Percentiles rank a stretch among this genome's conserved stretches.
phyloP scores from a whole-genome alignment of 2,329 filamentous ascomycete species.

The Neonectria hederae region DNA sequence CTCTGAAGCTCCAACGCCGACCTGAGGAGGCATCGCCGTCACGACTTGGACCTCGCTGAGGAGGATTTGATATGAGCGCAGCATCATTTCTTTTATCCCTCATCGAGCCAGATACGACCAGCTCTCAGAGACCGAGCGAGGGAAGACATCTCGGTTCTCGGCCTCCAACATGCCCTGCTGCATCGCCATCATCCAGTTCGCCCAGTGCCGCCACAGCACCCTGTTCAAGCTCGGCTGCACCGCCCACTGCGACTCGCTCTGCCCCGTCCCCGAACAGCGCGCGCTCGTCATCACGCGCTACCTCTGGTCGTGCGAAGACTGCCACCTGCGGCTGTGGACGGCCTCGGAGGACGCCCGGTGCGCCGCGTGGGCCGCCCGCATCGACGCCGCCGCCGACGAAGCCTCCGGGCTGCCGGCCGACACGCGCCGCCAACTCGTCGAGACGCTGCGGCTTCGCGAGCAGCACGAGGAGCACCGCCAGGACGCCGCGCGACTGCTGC shows the following conservation, averaged over 20 bases:
- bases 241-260: conserved; percentile 36
- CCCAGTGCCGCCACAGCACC: conserved; percentile 39
- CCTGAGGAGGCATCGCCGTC: not conserved
- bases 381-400: not conserved
- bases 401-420: not conserved
- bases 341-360: conserved; percentile 19
- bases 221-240: conserved; percentile 45
- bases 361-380: conserved; percentile 19
- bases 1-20: not conserved
- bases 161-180: conserved; percentile 44
- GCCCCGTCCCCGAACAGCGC: conserved; percentile 29
- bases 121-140: not conserved
- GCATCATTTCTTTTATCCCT: not conserved
- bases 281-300: conserved; percentile 36
- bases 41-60: not conserved
- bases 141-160: not conserved
- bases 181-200: conserved; percentile 39
- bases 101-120: not conserved
- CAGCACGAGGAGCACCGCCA: conserved; percentile 12
- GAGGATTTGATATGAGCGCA: not conserved
- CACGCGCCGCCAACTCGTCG: conserved; percentile 14
- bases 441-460: conserved; percentile 16
- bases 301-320: conserved; percentile 44
- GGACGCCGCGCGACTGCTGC: conserved; percentile 15
- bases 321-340: conserved; percentile 22